Evolutionary conservation across 2,329 filamentous ascomycete genomes (phyloP), one percentile per base, ranked within the genome.

Genomic region (Pseudogymnoascus sp.): DNA sequence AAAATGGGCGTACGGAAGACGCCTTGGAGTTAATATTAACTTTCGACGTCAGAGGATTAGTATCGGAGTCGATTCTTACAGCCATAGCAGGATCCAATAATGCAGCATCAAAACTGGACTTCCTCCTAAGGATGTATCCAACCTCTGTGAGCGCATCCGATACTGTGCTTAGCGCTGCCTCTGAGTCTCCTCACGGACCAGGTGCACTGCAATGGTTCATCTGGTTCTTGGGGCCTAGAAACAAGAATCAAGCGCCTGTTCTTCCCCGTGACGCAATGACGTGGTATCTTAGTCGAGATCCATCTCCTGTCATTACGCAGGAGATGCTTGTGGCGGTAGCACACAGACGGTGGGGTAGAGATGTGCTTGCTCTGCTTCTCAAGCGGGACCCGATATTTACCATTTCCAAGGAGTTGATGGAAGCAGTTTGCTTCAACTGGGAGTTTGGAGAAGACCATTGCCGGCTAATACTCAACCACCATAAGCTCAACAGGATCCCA

Each of bases 211-310:
- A 55, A 12, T 55, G 45, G 45, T n/a, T 55, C 8, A 6, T 19
- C 10, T 3, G n/a, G 45, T 31, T 55, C 45, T 33, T 7, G 5
- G 45, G 19, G 16, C 26, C 26, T 16, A 55, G 26, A 55, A 7
- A 55, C 5, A 11, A n/a, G 1, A 55, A 12, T 4, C 26, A 55
- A 2, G 12, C 45, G n/a, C 8, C 26, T 16, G 4, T 52, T 29
- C 6, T 11, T 11, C 14, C 43, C 3, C 3, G 8, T 11, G 26
- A 55, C 4, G 29, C 26, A 12, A 33, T 55, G n/a, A 11, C 31
- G n/a, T 31, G 45, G 45, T 55, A 55, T 55, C 45, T 55, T 55
- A 31, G 12, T 55, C 45, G 45, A 55, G n/a, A 55, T 33, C 45
- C 26, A 14, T 4, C 29, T 7, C 45, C 45, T 33, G 8, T 6